phyloP scores from a whole-genome alignment of 2,329 filamentous ascomycete genomes.

The Curvularia sp. region DNA sequence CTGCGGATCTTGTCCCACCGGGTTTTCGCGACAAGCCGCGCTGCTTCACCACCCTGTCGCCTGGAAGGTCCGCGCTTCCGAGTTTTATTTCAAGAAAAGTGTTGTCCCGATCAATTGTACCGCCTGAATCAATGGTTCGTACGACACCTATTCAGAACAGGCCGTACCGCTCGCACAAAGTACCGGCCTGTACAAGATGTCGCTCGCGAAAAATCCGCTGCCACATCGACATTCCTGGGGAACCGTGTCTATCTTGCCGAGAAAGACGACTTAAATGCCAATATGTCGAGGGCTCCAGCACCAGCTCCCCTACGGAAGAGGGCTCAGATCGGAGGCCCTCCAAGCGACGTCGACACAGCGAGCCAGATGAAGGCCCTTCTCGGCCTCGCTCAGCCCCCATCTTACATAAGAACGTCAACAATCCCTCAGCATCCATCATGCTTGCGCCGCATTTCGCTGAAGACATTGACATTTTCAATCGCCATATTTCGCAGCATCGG shows the following conservation, averaged over 20 bases:
- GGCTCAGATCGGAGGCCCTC: constrained; percentile 30
- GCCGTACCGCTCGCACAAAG: constrained; percentile 53
- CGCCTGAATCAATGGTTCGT: constrained; percentile 38
- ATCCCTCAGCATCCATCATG: constrained; percentile 49
- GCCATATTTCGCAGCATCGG: constrained; percentile 47
- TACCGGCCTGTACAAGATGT: constrained; percentile 53
- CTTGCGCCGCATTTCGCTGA: constrained; percentile 52
- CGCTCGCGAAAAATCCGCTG: constrained; percentile 53
- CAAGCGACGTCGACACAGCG: constrained; percentile 40
- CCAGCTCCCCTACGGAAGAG: constrained; percentile 33
- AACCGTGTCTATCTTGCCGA: constrained; percentile 51
- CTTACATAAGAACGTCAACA: constrained; percentile 39
- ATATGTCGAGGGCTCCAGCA: constrained; percentile 39
- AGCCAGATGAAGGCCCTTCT: constrained; percentile 31
- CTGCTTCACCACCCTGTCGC: neutral
- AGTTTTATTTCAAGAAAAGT: constrained; percentile 2
- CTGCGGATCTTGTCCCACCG: neutral
- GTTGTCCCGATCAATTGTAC: neutral
- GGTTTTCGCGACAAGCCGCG: neutral
- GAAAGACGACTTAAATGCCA: constrained; percentile 49
- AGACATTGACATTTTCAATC: constrained; percentile 51
- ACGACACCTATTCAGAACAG: constrained; percentile 44
- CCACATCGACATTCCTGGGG: constrained; percentile 50
- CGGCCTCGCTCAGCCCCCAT: constrained; percentile 36
- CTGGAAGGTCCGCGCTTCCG: neutral